These are phyloP conservation scores for Aspergillus japonicus DNA, from an alignment of 2,329 filamentous ascomycete genomes.

Conservation along the genomic window DNA sequence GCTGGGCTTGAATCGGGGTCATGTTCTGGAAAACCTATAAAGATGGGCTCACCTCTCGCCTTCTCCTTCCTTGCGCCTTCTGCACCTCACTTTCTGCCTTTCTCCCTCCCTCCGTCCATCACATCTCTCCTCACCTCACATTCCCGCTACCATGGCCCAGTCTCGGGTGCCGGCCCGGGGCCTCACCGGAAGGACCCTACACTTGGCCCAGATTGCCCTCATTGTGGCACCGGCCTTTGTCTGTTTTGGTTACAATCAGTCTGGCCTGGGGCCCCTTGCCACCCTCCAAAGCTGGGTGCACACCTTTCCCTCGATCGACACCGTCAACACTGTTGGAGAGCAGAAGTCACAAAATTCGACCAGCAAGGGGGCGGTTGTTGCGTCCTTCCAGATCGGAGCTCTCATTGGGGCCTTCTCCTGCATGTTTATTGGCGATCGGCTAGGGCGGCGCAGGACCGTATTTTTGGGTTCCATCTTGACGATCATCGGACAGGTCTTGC, in stretches of 20 bases:
- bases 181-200: conserved; percentile 14
- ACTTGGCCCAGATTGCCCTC: conserved; percentile 22
- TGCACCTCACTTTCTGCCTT: neutral
- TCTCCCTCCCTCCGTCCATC: neutral
- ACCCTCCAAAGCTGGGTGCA: conserved; percentile 36
- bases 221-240: conserved; percentile 26
- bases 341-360: conserved; percentile 23
- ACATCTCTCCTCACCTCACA: neutral
- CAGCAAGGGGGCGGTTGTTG: conserved; percentile 28
- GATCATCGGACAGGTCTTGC: conserved; percentile 34
- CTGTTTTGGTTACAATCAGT: conserved; percentile 29
- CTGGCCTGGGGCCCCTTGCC: conserved; percentile 23
- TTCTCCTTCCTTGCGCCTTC: neutral
- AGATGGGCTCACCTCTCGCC: neutral
- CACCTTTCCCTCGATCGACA: conserved; percentile 56
- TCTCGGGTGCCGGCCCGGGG: neutral
- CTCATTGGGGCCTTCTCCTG: conserved; percentile 23
- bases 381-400: conserved; percentile 23
- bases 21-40: neutral
- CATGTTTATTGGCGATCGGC: conserved; percentile 41
- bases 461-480: conserved; percentile 42
- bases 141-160: neutral
- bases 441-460: conserved; percentile 50
- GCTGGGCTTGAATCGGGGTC: neutral
- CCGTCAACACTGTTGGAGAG: conserved; percentile 33